A percentile compares a stretch with the other conserved stretches of the same genome.
Evolutionary conservation across 2,329 filamentous ascomycete genomes (phyloP).

Genomic region (Mollisiaceae sp.): DNA sequence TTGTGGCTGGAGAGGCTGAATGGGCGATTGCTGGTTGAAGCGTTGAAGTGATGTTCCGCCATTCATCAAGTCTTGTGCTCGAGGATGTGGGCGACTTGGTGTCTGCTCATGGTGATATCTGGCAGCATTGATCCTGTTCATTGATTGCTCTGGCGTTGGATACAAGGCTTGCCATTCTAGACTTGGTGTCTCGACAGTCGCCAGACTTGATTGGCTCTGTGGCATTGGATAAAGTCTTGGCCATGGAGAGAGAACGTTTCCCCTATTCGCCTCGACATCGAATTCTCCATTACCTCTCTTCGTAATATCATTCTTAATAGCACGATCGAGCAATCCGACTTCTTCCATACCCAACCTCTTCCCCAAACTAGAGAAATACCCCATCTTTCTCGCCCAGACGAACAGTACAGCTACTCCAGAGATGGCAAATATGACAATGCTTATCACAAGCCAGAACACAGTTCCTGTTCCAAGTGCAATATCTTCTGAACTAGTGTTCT

Average conservation of each 20-base stretch:
- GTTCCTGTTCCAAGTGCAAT: constrained; percentile 5
- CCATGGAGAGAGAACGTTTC: background rate
- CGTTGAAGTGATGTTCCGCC: background rate
- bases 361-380: background rate
- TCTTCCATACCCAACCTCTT: constrained; percentile 14
- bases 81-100: background rate
- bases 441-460: constrained; percentile 19
- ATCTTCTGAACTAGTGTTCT: background rate
- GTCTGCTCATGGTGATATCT: background rate
- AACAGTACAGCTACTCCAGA: background rate
- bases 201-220: background rate
- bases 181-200: background rate
- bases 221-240: background rate
- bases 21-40: background rate
- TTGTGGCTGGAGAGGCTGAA: background rate
- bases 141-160: background rate
- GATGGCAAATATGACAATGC: background rate
- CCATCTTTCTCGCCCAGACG: constrained; percentile 14
- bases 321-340: constrained; percentile 16
- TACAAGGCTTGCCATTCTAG: constrained; percentile 19
- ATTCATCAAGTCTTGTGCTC: too few relatives aligned
- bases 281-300: constrained; percentile 1
- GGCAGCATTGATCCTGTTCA: background rate
- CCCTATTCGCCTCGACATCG: background rate
- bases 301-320: constrained; percentile 5